Conservation (phyloP, 2,329 filamentous ascomycete genomes). For the Fusarium coffeatum region DNA sequence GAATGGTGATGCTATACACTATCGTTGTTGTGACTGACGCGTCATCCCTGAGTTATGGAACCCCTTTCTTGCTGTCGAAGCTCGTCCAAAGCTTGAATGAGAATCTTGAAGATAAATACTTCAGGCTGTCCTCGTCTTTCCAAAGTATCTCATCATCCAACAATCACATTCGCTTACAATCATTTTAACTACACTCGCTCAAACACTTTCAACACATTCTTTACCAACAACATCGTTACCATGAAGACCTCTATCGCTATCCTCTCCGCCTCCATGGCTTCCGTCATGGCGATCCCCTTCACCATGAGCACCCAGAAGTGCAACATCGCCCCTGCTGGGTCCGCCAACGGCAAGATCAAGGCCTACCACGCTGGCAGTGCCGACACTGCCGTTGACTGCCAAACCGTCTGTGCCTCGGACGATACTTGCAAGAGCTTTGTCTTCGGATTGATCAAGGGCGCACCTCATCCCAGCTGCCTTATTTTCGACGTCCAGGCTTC, state of each 20-base stretch:
- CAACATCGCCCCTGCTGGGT: not conserved
- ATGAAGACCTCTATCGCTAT: constrained; percentile 18
- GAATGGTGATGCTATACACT: not conserved
- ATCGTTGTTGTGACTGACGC: not conserved
- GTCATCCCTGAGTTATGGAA: not conserved
- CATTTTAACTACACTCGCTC: not conserved
- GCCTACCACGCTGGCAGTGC: not conserved
- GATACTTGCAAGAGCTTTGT: constrained; percentile 3
- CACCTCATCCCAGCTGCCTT: not conserved
- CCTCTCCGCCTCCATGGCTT: constrained; percentile 6
- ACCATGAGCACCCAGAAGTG: not conserved
- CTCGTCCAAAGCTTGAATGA: not conserved
- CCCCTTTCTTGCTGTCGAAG: not conserved
- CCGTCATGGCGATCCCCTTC: not conserved
- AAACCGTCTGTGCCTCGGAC: constrained; percentile 11
- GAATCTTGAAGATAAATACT: constrained; percentile 2
- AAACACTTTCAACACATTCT: not conserved
- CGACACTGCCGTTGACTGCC: constrained; percentile 11
- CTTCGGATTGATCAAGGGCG: constrained; percentile 2
- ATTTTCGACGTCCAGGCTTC: not conserved
- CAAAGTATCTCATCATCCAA: not conserved
- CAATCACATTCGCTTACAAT: not conserved
- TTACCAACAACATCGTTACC: not conserved
- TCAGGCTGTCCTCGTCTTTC: too few species aligned
- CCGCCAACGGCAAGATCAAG: not conserved